Evolutionary conservation across 306 rosid species (phyloP).

Genomic region (Sindora glabra): DNA sequence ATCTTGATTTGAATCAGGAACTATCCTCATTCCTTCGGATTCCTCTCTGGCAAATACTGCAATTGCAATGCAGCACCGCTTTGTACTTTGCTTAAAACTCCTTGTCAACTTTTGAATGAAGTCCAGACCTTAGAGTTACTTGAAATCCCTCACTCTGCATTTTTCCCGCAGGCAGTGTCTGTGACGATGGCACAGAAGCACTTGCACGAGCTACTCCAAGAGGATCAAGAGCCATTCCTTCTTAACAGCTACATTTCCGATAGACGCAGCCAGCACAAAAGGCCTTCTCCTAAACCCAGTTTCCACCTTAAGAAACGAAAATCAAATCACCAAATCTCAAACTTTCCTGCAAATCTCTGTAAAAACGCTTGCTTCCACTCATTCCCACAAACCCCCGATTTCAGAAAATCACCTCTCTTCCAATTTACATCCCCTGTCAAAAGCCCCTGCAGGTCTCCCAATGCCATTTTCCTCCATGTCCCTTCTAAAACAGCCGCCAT

Average conservation of each 20-base stretch:
- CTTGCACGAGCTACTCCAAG: constrained; percentile 40
- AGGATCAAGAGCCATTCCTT: constrained; percentile 67
- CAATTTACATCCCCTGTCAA: constrained; percentile 43
- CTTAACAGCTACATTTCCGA: constrained; percentile 51
- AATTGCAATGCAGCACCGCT: constrained; percentile 6
- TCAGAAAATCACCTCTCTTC: constrained; percentile 60
- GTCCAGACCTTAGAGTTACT: no score
- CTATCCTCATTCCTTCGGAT: constrained; percentile 36
- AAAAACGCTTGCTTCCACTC: constrained; percentile 61
- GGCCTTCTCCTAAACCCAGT: constrained; percentile 15
- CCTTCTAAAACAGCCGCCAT: constrained; percentile 67
- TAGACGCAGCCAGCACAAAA: constrained; percentile 27
- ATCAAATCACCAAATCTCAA: constrained; percentile 18
- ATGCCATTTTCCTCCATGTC: constrained; percentile 57
- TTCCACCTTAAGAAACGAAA: constrained; percentile 27
- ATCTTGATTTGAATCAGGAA: constrained; percentile 58
- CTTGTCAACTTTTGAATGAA: no score
- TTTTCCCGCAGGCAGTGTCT: background rate
- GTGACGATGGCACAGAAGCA: constrained; percentile 43
- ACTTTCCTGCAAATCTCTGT: constrained; percentile 27
- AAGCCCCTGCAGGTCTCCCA: constrained; percentile 43
- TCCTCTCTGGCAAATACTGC: background rate
- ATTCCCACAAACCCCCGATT: constrained; percentile 49
- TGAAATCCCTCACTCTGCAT: background rate
- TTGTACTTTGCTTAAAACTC: constrained; percentile 13